Evolutionary conservation across 2,329 filamentous ascomycete species (phyloP).

Genomic region (Neofusicoccum kwambonambiense): DNA sequence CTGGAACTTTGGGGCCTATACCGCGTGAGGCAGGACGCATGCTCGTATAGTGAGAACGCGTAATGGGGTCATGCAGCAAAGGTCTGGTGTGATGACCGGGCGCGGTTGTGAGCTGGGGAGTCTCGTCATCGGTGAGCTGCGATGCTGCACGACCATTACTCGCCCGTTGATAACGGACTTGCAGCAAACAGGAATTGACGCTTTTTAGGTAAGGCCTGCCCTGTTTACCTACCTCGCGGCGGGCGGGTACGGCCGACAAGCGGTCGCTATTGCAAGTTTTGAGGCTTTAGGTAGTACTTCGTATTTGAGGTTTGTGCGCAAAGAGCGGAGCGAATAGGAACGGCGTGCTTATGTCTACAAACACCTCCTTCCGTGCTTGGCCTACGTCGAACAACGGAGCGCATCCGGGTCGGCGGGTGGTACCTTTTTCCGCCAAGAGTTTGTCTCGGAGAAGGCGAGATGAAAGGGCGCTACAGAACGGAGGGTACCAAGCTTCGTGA

Average conservation of each 20-base stretch:
- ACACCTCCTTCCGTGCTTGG: neutral
- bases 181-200: neutral
- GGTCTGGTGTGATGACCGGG: neutral
- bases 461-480: neutral
- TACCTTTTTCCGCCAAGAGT: neutral
- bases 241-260: neutral
- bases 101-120: neutral
- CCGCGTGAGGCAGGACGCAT: neutral
- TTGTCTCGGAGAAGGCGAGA: slow-evolving; percentile 10
- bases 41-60: neutral
- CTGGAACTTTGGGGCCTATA: neutral
- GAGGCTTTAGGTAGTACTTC: neutral
- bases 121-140: neutral
- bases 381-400: neutral
- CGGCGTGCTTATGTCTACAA: neutral
- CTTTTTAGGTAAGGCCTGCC: neutral
- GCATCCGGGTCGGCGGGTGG: neutral
- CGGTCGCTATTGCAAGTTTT: neutral
- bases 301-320: neutral
- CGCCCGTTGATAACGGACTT: neutral
- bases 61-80: neutral
- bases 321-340: neutral
- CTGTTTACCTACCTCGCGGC: neutral
- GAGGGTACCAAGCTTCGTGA: neutral
- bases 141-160: neutral